phyloP scores from a whole-genome alignment of 352 stramenopile species.

The Pythium biforme region DNA sequence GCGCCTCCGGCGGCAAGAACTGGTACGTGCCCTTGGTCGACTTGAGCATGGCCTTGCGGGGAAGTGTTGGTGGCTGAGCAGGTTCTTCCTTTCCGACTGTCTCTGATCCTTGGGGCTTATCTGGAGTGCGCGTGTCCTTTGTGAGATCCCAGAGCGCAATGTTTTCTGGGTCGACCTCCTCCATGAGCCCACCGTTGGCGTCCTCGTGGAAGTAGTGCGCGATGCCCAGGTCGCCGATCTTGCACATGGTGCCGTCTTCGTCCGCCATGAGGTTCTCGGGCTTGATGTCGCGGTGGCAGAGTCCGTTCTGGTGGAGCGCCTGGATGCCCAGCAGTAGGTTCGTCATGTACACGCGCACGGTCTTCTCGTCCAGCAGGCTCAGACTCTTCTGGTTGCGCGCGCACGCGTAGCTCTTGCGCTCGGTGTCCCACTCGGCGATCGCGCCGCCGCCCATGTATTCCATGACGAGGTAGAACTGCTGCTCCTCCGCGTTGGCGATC shows the following conservation, averaged over 20 bases:
- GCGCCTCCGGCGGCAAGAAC: conserved; percentile 66
- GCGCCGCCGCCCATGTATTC: conserved; percentile 83
- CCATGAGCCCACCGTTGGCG: conserved; percentile 36
- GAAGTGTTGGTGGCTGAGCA: neutral
- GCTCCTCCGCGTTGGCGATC: conserved; percentile 59
- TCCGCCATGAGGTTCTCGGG: conserved; percentile 76
- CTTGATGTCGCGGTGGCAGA: conserved; percentile 88
- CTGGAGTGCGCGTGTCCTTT: conserved; percentile 6
- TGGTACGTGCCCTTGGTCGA: conserved; percentile 78
- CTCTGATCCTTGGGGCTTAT: neutral
- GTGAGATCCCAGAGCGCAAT: conserved; percentile 52
- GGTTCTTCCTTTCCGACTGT: neutral
- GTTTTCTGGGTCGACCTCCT: conserved; percentile 47
- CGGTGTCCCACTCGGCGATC: conserved; percentile 73
- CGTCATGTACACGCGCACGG: conserved; percentile 51
- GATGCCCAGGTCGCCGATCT: conserved; percentile 80
- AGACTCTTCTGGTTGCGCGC: conserved; percentile 41
- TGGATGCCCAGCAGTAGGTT: conserved; percentile 68
- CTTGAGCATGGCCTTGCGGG: conserved; percentile 45
- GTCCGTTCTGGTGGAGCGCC: conserved; percentile 66
- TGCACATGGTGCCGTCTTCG: conserved; percentile 58
- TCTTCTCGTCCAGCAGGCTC: conserved; percentile 43
- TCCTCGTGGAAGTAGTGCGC: conserved; percentile 74
- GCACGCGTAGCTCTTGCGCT: conserved; percentile 61
- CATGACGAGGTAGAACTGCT: conserved; percentile 77